Evolutionary conservation across 2,329 filamentous ascomycete species (phyloP).

Genomic region (Cercospora sp.): DNA sequence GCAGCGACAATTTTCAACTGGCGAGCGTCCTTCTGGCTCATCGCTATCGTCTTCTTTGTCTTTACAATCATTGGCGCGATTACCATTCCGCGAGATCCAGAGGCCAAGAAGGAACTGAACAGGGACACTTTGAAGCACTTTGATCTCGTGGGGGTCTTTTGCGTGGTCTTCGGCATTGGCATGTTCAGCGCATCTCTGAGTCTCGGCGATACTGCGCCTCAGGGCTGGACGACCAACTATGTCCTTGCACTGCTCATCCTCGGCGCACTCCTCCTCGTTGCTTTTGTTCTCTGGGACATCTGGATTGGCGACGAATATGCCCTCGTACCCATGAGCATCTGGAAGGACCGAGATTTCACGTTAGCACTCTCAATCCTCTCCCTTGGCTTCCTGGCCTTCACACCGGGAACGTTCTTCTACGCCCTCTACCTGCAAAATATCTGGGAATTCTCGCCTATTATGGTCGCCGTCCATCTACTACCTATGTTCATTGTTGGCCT

Average conservation of each 20-base stretch:
- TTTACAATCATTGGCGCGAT: conserved; percentile 5
- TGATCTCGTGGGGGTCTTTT: conserved; percentile 9
- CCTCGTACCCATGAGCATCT: conserved; percentile 13
- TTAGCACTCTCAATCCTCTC: conserved; percentile 10
- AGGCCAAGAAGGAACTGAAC: not conserved
- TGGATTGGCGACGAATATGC: not conserved
- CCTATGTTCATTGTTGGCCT: conserved; percentile 16
- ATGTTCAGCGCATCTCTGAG: conserved; percentile 44
- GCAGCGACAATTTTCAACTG: conserved; percentile 13
- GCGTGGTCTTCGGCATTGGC: conserved; percentile 12
- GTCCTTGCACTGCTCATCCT: conserved; percentile 46
- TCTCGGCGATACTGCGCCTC: conserved; percentile 44
- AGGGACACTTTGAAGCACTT: conserved; percentile 11
- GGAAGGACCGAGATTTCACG: conserved; percentile 10
- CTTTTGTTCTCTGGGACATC: conserved; percentile 39
- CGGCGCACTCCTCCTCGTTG: conserved; percentile 39
- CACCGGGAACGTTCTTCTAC: conserved; percentile 15
- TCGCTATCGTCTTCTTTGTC: conserved; percentile 10
- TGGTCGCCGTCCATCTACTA: conserved; percentile 11
- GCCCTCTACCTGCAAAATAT: conserved; percentile 12
- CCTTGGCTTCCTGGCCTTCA: conserved; percentile 15
- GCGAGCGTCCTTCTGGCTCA: conserved; percentile 15
- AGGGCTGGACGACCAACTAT: conserved; percentile 40
- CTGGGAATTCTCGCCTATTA: conserved; percentile 4
- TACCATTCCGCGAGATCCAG: conserved; percentile 7